Evolutionary conservation across 2,329 filamentous ascomycete genomes (phyloP), one percentile per base, ranked within the genome.

Genomic region (Orbilia quercus): DNA sequence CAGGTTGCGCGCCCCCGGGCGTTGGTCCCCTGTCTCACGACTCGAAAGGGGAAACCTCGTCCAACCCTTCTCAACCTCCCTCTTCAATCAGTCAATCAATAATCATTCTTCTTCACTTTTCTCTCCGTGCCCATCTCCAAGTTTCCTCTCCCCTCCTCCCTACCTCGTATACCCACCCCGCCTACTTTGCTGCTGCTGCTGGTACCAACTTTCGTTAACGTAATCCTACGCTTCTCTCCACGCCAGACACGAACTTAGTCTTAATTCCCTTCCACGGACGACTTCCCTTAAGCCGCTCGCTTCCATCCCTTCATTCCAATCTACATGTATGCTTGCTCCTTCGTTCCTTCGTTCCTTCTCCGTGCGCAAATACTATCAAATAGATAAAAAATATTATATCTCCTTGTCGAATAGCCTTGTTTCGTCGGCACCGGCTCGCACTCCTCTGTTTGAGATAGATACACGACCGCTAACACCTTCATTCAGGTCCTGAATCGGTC

Each of bases 31-130:
- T 72, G 67, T 72, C 67, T 72, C 67, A 65, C 60, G 67, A n/a
- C n/a, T n/a, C n/a, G n/a, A n/a, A 72, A 72, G 65, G 67, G 67
- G 67, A 59, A 63, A 71, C 48, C 60, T 31, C 58, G 44, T 60
- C 55, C 34, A 60, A 47, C 5, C 57, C 51, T 50, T 25, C 22
- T 63, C 63, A 44, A 16, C 48, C 5, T 51, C 18, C 58, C 4
- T 4, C 59, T 28, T 22, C 44, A 31, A 31, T 22, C 38, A 42
- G 7, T 34, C 7, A n/a, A 31, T 16, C 1, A 1, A 7, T 7
- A 25, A 25, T 40, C 18, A 18, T 28, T 18, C 23, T 18, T 20
- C 28, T 22, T 18, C 18, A 9, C 16, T 14, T 28, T 42, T 25
- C 9, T 22, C 48, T 22, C 14, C 25, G 4, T 14, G 12, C 20